Evolutionary conservation across 78 protist species (phyloP).

Genomic region (Protostelium mycophagum): DNA sequence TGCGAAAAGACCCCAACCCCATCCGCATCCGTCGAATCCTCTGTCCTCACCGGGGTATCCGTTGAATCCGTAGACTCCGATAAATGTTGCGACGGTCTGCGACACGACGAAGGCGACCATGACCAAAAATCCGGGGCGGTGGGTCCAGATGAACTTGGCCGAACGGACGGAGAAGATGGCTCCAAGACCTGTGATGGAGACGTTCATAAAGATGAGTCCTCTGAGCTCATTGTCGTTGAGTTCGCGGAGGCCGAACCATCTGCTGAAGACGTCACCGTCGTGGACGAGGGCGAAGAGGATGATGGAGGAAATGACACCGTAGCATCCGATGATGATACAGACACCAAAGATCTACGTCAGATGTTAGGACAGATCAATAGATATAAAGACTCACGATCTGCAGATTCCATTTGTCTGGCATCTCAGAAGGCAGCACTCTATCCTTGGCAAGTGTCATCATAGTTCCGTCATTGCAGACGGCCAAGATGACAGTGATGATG

Average conservation of each 20-base stretch:
- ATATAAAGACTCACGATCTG: neutral
- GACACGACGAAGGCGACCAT: conserved; percentile 63
- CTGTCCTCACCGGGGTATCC: conserved; percentile 34
- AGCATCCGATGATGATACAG: conserved; percentile 59
- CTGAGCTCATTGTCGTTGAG: conserved; percentile 42
- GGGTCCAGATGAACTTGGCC: conserved; percentile 53
- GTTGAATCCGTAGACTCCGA: conserved; percentile 74
- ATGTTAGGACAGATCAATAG: neutral
- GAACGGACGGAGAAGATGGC: conserved; percentile 69
- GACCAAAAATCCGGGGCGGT: conserved; percentile 62
- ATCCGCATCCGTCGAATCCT: conserved; percentile 66
- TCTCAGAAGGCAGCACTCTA: conserved; percentile 54
- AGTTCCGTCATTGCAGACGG: conserved; percentile 79
- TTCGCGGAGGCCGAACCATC: conserved; percentile 9
- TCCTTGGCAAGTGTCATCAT: conserved; percentile 77
- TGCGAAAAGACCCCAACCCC: conserved; percentile 53
- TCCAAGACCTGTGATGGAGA: conserved; percentile 73
- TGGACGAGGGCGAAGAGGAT: conserved; percentile 54
- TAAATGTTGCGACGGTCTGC: conserved; percentile 57
- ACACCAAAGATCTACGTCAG: conserved; percentile 19
- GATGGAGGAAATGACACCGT: conserved; percentile 58
- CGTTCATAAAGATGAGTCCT: conserved; percentile 65
- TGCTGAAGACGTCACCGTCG: conserved; percentile 37
- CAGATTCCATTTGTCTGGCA: conserved; percentile 72
- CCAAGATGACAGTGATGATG: conserved; percentile 72